Base-by-base conservation (phyloP, 176 grass and related monocot species). In the Oropetium thomaeum region DNA sequence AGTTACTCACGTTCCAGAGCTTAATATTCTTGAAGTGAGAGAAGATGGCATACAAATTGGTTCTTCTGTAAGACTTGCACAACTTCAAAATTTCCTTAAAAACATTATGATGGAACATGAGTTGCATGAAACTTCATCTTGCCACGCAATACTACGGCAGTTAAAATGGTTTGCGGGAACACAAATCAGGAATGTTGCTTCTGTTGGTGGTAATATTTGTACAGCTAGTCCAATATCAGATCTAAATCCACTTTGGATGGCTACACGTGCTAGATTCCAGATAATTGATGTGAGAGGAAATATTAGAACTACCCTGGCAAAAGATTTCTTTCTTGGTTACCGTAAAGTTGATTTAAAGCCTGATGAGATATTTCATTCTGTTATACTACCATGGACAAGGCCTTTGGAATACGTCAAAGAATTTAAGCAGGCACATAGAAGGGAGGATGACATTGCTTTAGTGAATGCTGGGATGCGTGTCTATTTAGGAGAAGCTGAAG, bases 201-300 rank as follows among this genome's bases (percentile, higher is more conserved):
- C 95, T 69, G 83, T 97, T 76, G 95, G 91, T 60, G 95, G 95
- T 86, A 97, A 97, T 74, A 93, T 97, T 79, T 97, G 95, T 74
- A 97, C 95, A 67, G 95, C 95, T 81, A 97, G 95, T 87, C 95
- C 95, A 75, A 97, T 97, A 85, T 97, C 95, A 67, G 95, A 97
- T 71, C 79, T 97, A 66, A 97, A 97, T 81, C 95, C 95, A 77
- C 88, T 97, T 75, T 97, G 95, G 95, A 97, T 97, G 76, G 88
- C 84, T 65, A 58, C 81, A 78, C 75, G 88, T 67, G 91, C 95
- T 70, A 89, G 67, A 71, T 93, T 97, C 30, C 86, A 81, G 80
- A 82, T 93, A 75, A 87, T 97, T 35, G 81, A 93, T 66, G 82
- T 62, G 31, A 81, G 83, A 57, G 83, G 69, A 60, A 97, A 87